Conservation (phyloP, 2,329 filamentous ascomycete species). For the Aspergillus sp. region DNA sequence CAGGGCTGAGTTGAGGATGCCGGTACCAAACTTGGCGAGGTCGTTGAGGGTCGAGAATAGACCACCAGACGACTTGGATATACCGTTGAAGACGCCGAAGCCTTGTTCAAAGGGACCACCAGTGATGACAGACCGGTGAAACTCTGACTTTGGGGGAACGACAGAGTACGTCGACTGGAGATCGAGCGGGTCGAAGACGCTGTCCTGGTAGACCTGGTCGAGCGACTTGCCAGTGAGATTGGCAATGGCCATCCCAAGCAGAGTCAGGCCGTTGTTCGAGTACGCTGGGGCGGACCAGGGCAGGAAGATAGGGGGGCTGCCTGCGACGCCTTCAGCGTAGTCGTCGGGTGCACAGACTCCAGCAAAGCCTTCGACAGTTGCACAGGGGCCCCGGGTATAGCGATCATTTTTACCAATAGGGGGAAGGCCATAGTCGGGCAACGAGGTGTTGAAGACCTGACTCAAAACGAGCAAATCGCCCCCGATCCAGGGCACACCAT, state of each 20-base stretch:
- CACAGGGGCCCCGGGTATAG: constrained; percentile 11
- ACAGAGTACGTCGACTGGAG: constrained; percentile 44
- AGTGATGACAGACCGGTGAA: constrained; percentile 20
- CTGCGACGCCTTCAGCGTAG: background rate
- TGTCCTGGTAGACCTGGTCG: constrained; percentile 39
- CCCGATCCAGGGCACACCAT: background rate
- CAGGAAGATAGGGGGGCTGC: constrained; percentile 39
- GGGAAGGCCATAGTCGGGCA: constrained; percentile 14
- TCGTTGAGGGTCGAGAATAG: constrained; percentile 39
- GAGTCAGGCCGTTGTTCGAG: constrained; percentile 47
- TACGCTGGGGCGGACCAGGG: constrained; percentile 51
- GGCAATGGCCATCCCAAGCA: constrained; percentile 47
- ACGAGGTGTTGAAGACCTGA: too few species aligned
- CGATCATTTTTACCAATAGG: constrained; percentile 29
- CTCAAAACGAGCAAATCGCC: background rate
- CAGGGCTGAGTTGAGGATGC: constrained; percentile 35
- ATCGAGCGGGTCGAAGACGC: constrained; percentile 44
- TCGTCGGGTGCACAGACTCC: background rate
- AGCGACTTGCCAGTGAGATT: constrained; percentile 44
- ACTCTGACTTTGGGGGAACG: constrained; percentile 24
- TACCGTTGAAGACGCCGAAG: constrained; percentile 8
- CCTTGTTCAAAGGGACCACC: background rate
- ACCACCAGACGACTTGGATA: constrained; percentile 16
- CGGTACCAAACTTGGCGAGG: constrained; percentile 34
- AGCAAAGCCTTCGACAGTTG: background rate